These are phyloP conservation scores for Leishmania major DNA, from an alignment of 208 protist genomes.

Conservation along the genomic window DNA sequence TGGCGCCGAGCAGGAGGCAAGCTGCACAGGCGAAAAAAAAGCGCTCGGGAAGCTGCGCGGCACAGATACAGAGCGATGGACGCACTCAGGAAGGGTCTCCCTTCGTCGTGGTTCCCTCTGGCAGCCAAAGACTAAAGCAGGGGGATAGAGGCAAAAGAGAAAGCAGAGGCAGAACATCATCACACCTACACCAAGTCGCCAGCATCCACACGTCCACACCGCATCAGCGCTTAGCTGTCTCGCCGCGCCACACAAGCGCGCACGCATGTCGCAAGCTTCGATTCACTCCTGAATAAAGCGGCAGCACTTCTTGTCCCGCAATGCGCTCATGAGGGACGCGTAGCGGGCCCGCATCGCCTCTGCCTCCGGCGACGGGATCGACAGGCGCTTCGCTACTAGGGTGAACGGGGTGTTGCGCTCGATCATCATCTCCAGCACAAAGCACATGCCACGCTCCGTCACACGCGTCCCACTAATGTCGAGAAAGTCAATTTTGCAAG, in stretches of 20 bases:
- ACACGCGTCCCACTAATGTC: slow-evolving; percentile 84
- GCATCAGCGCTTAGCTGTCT: not conserved
- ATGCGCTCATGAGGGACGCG: slow-evolving; percentile 19
- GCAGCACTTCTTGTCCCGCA: slow-evolving; percentile 36
- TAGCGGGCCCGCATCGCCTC: slow-evolving; percentile 29
- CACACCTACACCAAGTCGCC: not conserved
- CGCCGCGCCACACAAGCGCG: not conserved
- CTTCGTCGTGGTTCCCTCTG: not conserved
- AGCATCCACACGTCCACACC: not conserved
- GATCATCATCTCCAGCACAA: slow-evolving; percentile 80
- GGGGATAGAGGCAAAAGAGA: not conserved
- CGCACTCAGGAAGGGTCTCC: not conserved
- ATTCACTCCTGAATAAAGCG: slow-evolving; percentile 30
- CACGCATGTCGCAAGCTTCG: not conserved
- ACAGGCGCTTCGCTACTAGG: slow-evolving; percentile 57
- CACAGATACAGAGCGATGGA: not conserved
- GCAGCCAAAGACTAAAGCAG: not conserved
- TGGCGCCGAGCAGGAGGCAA: not conserved
- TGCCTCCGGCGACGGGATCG: slow-evolving; percentile 27
- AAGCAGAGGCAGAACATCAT: not conserved
- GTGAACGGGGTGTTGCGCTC: slow-evolving; percentile 71
- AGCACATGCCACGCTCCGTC: slow-evolving; percentile 76
- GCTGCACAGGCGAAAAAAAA: not conserved
- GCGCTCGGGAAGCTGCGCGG: not conserved
- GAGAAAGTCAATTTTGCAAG: slow-evolving; percentile 67